Percentiles rank a stretch among this genome's conserved stretches.
Conservation (phyloP, 2,329 filamentous ascomycete genomes). For the Pestalotiopsis sp. region DNA sequence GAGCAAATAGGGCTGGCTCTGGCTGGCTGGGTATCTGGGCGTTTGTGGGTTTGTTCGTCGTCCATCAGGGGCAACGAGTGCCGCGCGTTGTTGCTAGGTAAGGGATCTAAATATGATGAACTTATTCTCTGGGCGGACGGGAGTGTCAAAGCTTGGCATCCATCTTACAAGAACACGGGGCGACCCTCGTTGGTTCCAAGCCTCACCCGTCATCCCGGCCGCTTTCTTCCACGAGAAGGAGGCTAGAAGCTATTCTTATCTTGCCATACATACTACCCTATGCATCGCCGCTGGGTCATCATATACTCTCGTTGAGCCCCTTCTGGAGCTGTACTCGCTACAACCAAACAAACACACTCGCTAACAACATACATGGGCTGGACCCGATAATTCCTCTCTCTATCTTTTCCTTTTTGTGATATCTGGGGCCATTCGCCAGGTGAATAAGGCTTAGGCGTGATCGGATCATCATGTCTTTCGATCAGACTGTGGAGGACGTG, state of each 20-base stretch:
- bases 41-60: no score
- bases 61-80: no score
- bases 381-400: not conserved
- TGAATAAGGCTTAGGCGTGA: not conserved
- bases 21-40: no score
- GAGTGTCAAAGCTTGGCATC: not conserved
- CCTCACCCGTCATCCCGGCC: not conserved
- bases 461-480: conserved; percentile 1
- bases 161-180: not conserved
- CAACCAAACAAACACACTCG: no score
- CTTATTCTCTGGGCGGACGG: not conserved
- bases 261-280: not conserved
- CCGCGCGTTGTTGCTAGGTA: no score
- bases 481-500: conserved; percentile 2
- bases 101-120: not conserved
- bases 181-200: not conserved
- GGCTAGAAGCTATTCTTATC: not conserved
- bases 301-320: not conserved
- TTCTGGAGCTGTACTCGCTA: not conserved
- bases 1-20: no score
- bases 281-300: not conserved
- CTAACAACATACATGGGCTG: not conserved
- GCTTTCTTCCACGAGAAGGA: not conserved
- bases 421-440: not conserved
- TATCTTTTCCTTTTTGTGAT: not conserved